Evolutionary conservation across 1,284 basidiomycete species (phyloP).

Genomic region (Marasmius oreades): DNA sequence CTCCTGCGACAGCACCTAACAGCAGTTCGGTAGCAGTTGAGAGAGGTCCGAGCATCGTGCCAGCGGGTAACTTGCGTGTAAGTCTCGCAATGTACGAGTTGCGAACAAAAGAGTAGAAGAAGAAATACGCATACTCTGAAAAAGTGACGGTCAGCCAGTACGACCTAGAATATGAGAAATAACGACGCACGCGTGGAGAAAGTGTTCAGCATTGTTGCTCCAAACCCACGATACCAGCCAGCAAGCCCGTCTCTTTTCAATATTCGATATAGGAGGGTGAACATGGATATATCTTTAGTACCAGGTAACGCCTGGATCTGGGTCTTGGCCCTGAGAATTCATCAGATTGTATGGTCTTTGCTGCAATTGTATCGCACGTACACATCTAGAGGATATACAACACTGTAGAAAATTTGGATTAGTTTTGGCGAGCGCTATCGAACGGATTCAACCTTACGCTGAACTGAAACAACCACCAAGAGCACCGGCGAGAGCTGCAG

Average conservation of each 20-base stretch:
- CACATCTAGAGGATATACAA: conserved; percentile 95
- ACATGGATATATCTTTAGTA: conserved; percentile 58
- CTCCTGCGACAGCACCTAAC: conserved; percentile 91
- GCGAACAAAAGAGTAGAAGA: conserved; percentile 94
- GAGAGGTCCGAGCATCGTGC: conserved; percentile 56
- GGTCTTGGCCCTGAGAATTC: conserved; percentile 78
- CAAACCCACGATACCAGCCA: conserved; percentile 91
- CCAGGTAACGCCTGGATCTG: conserved; percentile 81
- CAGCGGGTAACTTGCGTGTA: conserved; percentile 49
- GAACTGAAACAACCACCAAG: conserved; percentile 92
- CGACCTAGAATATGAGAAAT: background rate
- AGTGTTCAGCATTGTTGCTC: conserved; percentile 98
- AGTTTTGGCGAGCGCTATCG: conserved; percentile 12
- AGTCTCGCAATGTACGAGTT: conserved; percentile 76
- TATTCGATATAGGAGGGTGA: conserved; percentile 65
- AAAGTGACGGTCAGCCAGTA: conserved; percentile 5
- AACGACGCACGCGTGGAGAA: conserved; percentile 86
- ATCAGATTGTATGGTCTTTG: background rate
- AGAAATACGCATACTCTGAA: conserved; percentile 98
- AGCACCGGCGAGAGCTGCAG: conserved; percentile 91
- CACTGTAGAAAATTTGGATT: conserved; percentile 39
- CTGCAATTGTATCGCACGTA: conserved; percentile 41
- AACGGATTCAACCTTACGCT: conserved; percentile 58
- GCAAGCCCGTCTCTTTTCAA: conserved; percentile 75
- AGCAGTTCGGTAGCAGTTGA: conserved; percentile 83